These are phyloP conservation scores for Stephania yunnanensis DNA, from an alignment of 164 flowering plant species.

Conservation along the genomic window DNA sequence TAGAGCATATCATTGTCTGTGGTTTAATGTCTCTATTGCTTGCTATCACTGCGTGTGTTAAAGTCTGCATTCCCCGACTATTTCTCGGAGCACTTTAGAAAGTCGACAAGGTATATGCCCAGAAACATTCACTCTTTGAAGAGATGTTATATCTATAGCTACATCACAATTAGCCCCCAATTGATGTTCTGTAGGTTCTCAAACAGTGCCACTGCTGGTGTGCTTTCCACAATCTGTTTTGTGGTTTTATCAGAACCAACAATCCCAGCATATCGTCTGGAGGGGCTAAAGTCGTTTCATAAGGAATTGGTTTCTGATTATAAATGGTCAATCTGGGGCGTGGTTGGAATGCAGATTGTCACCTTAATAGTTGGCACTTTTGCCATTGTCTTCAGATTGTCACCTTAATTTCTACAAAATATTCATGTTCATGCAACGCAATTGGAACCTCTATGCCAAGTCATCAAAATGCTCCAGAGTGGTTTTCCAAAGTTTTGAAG, in stretches of 20 bases:
- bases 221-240: background rate
- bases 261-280: background rate
- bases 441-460: background rate
- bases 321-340: conserved; percentile 5
- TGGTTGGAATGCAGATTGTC: background rate
- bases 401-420: background rate
- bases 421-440: background rate
- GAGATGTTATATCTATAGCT: background rate
- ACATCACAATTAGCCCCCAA: background rate
- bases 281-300: background rate
- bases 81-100: too few relatives aligned
- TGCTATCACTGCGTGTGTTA: background rate
- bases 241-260: background rate
- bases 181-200: background rate
- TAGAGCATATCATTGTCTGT: background rate
- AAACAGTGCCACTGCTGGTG: background rate
- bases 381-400: background rate
- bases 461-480: background rate
- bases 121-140: background rate
- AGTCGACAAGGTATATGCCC: background rate
- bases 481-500: background rate
- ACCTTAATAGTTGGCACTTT: background rate
- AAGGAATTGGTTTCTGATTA: conserved; percentile 1
- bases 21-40: background rate
- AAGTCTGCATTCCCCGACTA: background rate